Evolutionary conservation across 1,284 basidiomycete genomes (phyloP), one percentile per base, ranked within the genome.

Genomic region (Trichosporon sp.): DNA sequence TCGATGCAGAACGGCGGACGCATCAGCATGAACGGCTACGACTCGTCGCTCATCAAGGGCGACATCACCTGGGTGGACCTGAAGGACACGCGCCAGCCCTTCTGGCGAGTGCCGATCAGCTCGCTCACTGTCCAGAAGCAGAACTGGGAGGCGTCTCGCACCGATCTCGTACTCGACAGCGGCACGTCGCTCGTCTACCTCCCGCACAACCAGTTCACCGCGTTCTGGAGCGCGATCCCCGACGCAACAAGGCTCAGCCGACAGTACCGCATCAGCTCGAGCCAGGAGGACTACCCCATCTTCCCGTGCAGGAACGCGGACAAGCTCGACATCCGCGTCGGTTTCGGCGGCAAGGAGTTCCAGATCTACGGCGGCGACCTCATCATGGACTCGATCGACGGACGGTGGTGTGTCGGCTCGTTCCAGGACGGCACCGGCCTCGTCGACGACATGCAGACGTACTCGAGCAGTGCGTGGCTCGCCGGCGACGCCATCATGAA

Each of bases 401-500:
- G 46, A 23, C 14, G 14, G 23, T 52, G 46, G 46, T 52, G 46
- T 27, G 46, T 52, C 46, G 46, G 46, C 25, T 29, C 25, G 25
- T 52, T 52, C 46, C 46, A 52, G 13, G 46, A 52, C 46, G 46
- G 46, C 23, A 27, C 46, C 11, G 46, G 46, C 3, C 46, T 52
- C 11, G 46, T 52, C 11, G 46, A 52, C 46, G 46, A 52, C 46
- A 52, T 52, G 46, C 25, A 25, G 46, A 52, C 46, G 9, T 7
- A 25, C 25, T 16, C 8, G n/a, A 11, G 25, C 25, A 27, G 10
- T 4, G 46, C 46, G 11, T 96, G 92, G 90, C 95, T 97, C 70
- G 82, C 96, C 46, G 95, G 95, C 19, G 94, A 95, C 74, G 89
- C 91, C 0, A 97, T 99, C 85, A 84, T 98, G 59, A 92, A 91